Conservation (phyloP, 164 flowering plant species). For the Magnolia officinalis region DNA sequence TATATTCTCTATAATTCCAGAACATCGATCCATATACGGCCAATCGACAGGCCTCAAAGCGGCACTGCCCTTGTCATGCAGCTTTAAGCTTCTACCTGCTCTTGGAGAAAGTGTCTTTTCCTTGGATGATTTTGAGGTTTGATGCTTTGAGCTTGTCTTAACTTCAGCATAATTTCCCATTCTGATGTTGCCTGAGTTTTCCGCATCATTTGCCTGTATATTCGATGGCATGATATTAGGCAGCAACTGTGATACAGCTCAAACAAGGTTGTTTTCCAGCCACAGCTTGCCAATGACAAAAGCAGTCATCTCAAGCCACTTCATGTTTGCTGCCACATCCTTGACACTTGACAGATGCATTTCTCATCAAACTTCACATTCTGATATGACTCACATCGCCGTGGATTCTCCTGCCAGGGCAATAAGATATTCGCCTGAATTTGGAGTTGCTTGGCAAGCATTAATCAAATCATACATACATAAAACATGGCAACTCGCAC, state of each 20-base stretch:
- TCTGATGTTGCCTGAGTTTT: not conserved
- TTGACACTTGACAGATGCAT: not conserved
- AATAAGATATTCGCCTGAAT: not conserved
- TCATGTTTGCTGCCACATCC: not conserved
- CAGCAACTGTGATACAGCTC: not conserved
- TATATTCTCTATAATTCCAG: slow-evolving; percentile 14
- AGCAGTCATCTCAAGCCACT: not conserved
- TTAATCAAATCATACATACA: not conserved
- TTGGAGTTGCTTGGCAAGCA: not conserved
- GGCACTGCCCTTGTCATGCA: not conserved
- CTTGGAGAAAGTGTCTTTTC: not conserved
- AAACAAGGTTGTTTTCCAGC: not conserved
- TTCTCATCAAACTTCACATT: not conserved
- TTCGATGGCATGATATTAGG: not conserved
- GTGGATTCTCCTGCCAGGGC: not conserved
- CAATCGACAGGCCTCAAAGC: not conserved
- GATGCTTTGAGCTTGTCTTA: slow-evolving; percentile 3
- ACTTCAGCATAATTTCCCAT: not conserved
- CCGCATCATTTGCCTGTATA: not conserved
- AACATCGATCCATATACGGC: not conserved
- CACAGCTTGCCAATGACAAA: not conserved
- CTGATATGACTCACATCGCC: not conserved
- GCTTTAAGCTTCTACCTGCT: slow-evolving; percentile 5
- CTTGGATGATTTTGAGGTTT: slow-evolving; percentile 4
- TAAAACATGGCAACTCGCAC: not conserved